Evolutionary conservation across 1,139 yeast genomes (phyloP).

Genomic region (Suhomyces maxii): DNA sequence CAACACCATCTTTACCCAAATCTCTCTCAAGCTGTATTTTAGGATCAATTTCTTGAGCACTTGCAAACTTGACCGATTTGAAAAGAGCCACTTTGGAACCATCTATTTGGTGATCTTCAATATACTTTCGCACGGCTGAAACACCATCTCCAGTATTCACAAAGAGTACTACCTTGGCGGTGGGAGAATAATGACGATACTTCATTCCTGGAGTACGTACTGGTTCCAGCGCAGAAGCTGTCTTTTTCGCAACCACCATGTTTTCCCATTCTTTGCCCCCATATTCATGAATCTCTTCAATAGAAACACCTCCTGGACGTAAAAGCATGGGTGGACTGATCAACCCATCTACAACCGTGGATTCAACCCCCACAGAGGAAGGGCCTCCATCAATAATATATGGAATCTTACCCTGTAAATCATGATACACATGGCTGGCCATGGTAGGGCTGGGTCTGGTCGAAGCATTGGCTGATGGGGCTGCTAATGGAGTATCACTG

Average conservation of each 20-base stretch:
- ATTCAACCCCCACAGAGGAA: constrained; percentile 89
- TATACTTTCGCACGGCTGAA: constrained; percentile 28
- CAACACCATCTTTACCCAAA: constrained; percentile 59
- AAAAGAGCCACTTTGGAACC: constrained; percentile 48
- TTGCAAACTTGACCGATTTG: constrained; percentile 35
- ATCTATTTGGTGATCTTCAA: constrained; percentile 18
- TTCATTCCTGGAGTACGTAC: constrained; percentile 98
- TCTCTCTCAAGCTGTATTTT: constrained; percentile 38
- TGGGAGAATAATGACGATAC: constrained; percentile 91
- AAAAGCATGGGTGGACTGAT: constrained; percentile 80
- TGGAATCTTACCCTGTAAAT: constrained; percentile 79
- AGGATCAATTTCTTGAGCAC: constrained; percentile 21
- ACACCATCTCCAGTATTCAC: constrained; percentile 50
- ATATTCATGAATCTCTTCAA: constrained; percentile 61
- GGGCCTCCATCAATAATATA: constrained; percentile 86
- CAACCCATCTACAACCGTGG: constrained; percentile 91
- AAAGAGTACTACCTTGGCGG: constrained; percentile 77
- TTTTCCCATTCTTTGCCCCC: constrained; percentile 71
- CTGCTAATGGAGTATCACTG: constrained; percentile 91
- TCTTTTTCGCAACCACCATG: constrained; percentile 62
- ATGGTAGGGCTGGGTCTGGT: constrained; percentile 91
- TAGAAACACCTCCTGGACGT: constrained; percentile 90
- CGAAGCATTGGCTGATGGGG: constrained; percentile 96
- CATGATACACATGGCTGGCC: constrained; percentile 83
- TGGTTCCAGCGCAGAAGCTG: constrained; percentile 63